Evolutionary conservation across 139 green algal species (phyloP), one percentile per base, ranked within the genome.

Genomic region (Chlorella sorokiniana): DNA sequence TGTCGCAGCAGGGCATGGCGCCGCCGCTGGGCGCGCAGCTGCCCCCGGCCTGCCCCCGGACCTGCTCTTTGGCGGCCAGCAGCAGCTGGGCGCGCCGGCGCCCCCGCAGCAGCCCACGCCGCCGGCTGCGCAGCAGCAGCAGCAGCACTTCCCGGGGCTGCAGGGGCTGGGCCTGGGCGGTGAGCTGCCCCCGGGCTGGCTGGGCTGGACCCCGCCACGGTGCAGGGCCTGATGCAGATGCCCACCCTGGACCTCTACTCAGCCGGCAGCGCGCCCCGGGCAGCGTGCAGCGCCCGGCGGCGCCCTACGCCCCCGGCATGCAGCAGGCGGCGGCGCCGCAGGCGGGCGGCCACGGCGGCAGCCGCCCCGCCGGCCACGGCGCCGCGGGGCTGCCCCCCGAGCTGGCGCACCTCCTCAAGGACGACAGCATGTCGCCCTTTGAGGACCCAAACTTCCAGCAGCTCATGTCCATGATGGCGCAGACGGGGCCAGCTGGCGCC

Each of bases 401-500:
- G 54, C 52, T 62, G 41, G 54, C 76, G 23, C 31, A 54, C 31
- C 76, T 80, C 41, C 76, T 67, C 18, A 75, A 65, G 33, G 67
- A 85, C n/a, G 69, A 81, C 51, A 63, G 31, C 63, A 27, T 70
- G 40, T 87, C 83, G 29, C 83, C 83, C 37, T 87, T 87, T 76
- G 83, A 87, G 75, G 83, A 87, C 65, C 83, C 83, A 45, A 67
- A 70, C 42, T 87, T 87, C 76, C 83, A 87, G 73, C 48, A 81
- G 25, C 74, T 87, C 31, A 87, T 87, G 83, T 52, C 79, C 3
- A 75, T 84, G 83, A 77, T 87, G 65, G 65, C 83, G 11, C 64
- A 44, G 23, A 79, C 64, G 45, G 59, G 37, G 64, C 51, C 68
- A 25, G 69, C 48, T 6, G 56, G 67, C 38, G 23, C 56, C 6